Conservation (phyloP, 192 early-diverging fungal species). For the Lobulomyces angularis region DNA sequence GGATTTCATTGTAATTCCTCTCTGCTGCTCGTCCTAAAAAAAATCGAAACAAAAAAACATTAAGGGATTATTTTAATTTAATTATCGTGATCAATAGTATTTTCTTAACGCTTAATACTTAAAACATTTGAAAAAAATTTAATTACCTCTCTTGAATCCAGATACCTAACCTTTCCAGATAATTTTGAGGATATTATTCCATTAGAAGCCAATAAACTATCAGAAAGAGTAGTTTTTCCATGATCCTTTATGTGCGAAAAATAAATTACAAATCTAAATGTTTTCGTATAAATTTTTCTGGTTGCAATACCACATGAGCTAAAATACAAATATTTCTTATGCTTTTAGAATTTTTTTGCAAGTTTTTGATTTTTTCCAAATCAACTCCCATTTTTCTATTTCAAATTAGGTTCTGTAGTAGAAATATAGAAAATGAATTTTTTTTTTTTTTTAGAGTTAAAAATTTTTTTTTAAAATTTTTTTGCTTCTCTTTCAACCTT, state of each 20-base stretch:
- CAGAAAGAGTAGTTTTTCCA: constrained; percentile 90
- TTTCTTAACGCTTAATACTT: too few relatives aligned
- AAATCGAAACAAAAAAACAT: too few relatives aligned
- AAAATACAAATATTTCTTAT: constrained; percentile 97
- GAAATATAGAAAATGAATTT: too few relatives aligned
- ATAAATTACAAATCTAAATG: background rate
- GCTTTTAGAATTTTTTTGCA: constrained; percentile 55
- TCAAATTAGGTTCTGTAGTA: too few relatives aligned
- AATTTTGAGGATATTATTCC: constrained; percentile 94
- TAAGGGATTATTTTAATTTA: too few relatives aligned
- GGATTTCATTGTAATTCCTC: constrained; percentile 98
- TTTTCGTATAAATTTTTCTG: background rate
- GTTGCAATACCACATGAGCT: constrained; percentile 66
- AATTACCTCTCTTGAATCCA: constrained; percentile 92
- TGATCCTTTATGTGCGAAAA: background rate
- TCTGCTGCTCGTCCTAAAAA: constrained; percentile 95
- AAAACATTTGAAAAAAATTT: too few relatives aligned
- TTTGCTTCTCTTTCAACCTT: too few relatives aligned
- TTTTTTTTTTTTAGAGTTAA: too few relatives aligned
- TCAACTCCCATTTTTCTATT: too few relatives aligned
- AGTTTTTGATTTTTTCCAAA: too few relatives aligned
- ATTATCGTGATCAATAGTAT: too few relatives aligned
- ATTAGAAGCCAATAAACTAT: constrained; percentile 90
- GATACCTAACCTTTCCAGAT: constrained; percentile 87
- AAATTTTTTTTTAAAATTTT: too few relatives aligned